Evolutionary conservation across 148 eudicot species (phyloP).

Genomic region (Rhododendron williamsianum): DNA sequence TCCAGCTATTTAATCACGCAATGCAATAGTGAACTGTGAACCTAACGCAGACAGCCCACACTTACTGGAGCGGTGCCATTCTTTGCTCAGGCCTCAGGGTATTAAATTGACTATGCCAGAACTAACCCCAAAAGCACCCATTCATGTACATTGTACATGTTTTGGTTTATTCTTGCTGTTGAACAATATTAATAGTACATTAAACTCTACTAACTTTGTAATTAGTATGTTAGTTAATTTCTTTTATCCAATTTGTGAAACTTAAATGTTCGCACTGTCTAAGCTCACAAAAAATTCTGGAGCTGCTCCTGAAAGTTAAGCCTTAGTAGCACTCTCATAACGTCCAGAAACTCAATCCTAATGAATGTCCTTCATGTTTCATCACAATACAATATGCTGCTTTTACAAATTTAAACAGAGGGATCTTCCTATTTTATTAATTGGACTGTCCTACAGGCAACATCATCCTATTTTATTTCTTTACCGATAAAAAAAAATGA

Average conservation of each 20-base stretch:
- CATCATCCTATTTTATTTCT: not conserved
- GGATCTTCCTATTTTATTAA: not conserved
- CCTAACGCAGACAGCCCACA: not conserved
- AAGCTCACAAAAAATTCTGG: not conserved
- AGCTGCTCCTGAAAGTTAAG: not conserved
- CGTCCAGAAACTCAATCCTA: not conserved
- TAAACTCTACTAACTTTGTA: not conserved
- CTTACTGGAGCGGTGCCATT: not conserved
- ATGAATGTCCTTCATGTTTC: not conserved
- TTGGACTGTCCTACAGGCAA: not conserved
- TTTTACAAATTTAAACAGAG: not conserved
- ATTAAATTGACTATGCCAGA: not conserved
- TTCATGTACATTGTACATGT: not conserved
- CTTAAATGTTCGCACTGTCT: not conserved
- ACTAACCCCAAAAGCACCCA: not conserved
- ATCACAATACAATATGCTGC: not conserved
- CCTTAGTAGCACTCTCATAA: not conserved
- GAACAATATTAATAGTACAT: not conserved
- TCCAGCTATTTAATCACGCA: not conserved
- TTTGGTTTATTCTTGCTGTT: not conserved
- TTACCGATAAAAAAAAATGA: too few species aligned
- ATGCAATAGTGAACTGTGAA: not conserved
- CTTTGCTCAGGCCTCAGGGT: not conserved
- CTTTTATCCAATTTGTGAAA: not conserved
- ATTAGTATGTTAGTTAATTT: not conserved